Percentiles rank a stretch among this genome's conserved stretches.
Evolutionary conservation across 2,329 filamentous ascomycete genomes (phyloP).

Genomic region (Orbilia javanica): DNA sequence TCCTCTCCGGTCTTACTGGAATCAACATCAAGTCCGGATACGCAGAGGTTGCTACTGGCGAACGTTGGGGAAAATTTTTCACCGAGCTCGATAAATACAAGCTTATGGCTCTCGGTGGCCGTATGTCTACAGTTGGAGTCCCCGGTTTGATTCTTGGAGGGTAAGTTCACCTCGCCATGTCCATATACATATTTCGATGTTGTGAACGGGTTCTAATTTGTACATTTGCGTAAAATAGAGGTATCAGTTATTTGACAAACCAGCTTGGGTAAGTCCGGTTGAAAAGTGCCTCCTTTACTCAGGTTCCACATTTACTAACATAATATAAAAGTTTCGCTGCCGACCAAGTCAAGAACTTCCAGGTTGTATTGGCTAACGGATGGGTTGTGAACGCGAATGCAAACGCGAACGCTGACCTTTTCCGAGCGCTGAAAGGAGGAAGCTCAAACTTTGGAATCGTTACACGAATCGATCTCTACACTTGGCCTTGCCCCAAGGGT

Average conservation of each 20-base stretch:
- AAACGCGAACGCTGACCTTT: conserved; percentile 66
- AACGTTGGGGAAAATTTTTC: conserved; percentile 39
- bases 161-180: conserved; percentile 9
- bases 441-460: conserved; percentile 65
- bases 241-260: conserved; percentile 50
- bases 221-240: conserved; percentile 1
- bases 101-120: conserved; percentile 39
- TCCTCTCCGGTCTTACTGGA: conserved; percentile 20
- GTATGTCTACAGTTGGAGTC: conserved; percentile 51
- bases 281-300: neutral
- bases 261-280: conserved; percentile 39
- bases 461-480: conserved; percentile 63
- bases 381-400: conserved; percentile 66
- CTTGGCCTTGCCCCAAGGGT: conserved; percentile 26
- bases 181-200: neutral
- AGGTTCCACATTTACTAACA: neutral
- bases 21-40: conserved; percentile 23
- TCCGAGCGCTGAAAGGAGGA: conserved; percentile 65
- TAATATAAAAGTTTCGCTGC: conserved; percentile 35
- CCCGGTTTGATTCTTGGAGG: conserved; percentile 42
- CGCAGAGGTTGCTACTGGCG: conserved; percentile 23
- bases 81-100: conserved; percentile 13
- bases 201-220: neutral
- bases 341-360: conserved; percentile 68
- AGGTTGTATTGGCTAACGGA: conserved; percentile 69